A percentile compares a stretch with the other conserved stretches of the same genome.
phyloP scores from a whole-genome alignment of 2,329 filamentous ascomycete species.

The Botrytis fragariae region DNA sequence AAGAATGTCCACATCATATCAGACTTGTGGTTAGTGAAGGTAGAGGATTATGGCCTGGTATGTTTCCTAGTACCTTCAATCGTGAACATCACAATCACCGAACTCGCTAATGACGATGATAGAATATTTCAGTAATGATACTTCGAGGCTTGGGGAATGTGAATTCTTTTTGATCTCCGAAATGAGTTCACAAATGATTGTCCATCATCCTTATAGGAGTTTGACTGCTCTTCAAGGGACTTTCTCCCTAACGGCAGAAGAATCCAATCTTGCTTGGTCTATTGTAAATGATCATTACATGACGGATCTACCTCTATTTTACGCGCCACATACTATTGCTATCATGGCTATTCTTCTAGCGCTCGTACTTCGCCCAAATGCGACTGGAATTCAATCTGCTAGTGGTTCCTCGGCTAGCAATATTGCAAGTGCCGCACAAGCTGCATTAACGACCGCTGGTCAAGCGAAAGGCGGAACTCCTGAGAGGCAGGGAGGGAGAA shows the following conservation, averaged over 20 bases:
- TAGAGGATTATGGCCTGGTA: slow-evolving; percentile 75
- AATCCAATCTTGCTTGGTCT: slow-evolving; percentile 63
- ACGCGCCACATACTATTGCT: slow-evolving; percentile 67
- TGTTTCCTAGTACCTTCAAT: not conserved
- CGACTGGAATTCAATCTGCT: slow-evolving; percentile 44
- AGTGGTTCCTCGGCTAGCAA: slow-evolving; percentile 38
- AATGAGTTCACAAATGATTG: slow-evolving; percentile 70
- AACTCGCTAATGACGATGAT: slow-evolving; percentile 22
- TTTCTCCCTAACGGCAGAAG: slow-evolving; percentile 61
- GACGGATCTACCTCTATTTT: slow-evolving; percentile 66
- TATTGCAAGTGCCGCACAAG: slow-evolving; percentile 38
- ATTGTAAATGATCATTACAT: slow-evolving; percentile 74
- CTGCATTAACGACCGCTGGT: slow-evolving; percentile 35
- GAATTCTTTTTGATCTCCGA: slow-evolving; percentile 73
- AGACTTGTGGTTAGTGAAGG: slow-evolving; percentile 85
- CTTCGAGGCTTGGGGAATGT: slow-evolving; percentile 69
- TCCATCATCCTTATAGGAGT: slow-evolving; percentile 71
- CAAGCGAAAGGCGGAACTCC: slow-evolving; percentile 30
- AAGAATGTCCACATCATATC: slow-evolving; percentile 96
- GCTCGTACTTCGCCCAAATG: slow-evolving; percentile 62
- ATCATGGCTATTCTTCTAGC: slow-evolving; percentile 68
- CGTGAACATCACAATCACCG: not conserved
- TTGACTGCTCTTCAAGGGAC: slow-evolving; percentile 60
- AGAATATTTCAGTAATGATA: slow-evolving; percentile 63
- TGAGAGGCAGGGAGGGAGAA: slow-evolving; percentile 30